Base-by-base conservation (phyloP, 768 basidiomycete genomes). In the Boletus speciosus region DNA sequence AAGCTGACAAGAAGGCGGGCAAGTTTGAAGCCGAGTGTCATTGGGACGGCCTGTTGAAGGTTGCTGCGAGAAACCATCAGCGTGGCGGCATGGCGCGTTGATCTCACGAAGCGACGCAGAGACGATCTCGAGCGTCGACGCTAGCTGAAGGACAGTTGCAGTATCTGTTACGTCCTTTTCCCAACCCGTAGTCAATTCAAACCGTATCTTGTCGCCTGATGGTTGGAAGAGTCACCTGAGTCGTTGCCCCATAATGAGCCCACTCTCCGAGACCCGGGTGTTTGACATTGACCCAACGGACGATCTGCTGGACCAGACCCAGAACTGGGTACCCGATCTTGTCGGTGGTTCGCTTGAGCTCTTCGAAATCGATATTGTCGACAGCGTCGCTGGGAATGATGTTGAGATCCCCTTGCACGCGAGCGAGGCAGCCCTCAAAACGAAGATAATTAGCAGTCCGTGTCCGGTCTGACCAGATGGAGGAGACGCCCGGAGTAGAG, bases 141-240 rank as follows among this genome's bases (percentile, higher is more conserved):
- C 67, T 23, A 79, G 58, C 58, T 78, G 77, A 7, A 77, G 67
- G 40, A 76, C 59, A 1, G 76, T 77, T 7, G 76, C 69, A 6
- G 78, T 79, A 38, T 78, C 78, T n/a, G 74, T 77, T 4, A 79
- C 75, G 55, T 79, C 78, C 78, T 78, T 42, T 40, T 49, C 36
- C 39, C n/a, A 36, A 48, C 16, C 10, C 14, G 21, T 6, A 9
- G 38, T 50, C 41, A 41, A 31, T 10, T 10, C 29, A 3, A 21
- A 9, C 27, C 38, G 32, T 34, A 14, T 14, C 14, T 21, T 14
- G n/a, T 27, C 12, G 14, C 8, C 6, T 3, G 25, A 12, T 32
- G 14, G 19, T n/a, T 5, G 29, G 11, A 54, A 34, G 21, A 25
- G 25, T 48, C 42, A 76, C 78, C 71, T 79, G 78, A 16, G 78